These are phyloP conservation scores for Phialophora expanda DNA, from an alignment of 2,329 filamentous ascomycete genomes.

Conservation along the genomic window DNA sequence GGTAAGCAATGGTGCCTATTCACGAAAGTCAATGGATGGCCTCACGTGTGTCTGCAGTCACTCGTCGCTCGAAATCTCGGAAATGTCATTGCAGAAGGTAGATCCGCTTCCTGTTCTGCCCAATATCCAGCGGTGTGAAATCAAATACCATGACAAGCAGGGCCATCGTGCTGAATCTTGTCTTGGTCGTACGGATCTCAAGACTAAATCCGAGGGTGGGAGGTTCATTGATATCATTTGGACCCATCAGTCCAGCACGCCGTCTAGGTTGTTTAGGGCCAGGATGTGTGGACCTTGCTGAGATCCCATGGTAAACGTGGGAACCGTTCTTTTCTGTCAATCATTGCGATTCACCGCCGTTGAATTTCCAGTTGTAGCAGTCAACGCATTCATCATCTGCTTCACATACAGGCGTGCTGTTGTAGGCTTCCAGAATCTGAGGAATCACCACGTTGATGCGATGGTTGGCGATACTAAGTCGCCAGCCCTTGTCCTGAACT, in stretches of 20 bases:
- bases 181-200: not conserved
- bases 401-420: constrained; percentile 33
- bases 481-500: constrained; percentile 36
- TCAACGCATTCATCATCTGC: constrained; percentile 36
- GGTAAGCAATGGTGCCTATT: no score
- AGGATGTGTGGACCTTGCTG: not conserved
- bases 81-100: not conserved
- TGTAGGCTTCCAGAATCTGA: constrained; percentile 35
- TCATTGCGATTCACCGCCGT: not conserved
- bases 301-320: not conserved
- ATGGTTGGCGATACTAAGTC: constrained; percentile 34
- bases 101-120: not conserved
- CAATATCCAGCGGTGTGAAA: not conserved
- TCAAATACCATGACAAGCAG: not conserved
- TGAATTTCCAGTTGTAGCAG: constrained; percentile 34
- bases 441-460: constrained; percentile 36
- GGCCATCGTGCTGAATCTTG: not conserved
- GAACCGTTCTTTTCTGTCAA: not conserved
- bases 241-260: constrained; percentile 1
- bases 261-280: constrained; percentile 1
- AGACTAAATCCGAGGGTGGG: not conserved
- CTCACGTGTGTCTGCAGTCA: not conserved
- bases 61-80: not conserved
- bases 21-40: not conserved
- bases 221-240: not conserved